phyloP scores from a whole-genome alignment of 257 asterid genomes.

The Marsdenia floribunda region DNA sequence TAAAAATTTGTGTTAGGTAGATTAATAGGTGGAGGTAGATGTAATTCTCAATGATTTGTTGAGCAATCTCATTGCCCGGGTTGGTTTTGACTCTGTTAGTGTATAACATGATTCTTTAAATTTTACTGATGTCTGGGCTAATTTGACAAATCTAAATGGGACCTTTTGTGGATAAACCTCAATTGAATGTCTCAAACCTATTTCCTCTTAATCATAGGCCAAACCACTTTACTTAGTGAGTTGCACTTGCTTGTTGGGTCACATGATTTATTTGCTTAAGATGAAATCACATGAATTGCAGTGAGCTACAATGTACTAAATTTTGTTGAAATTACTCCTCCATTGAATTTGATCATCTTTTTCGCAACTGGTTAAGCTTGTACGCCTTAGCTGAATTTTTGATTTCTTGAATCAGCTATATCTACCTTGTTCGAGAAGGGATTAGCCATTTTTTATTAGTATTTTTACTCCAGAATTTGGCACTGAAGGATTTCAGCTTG shows the following conservation, averaged over 20 bases:
- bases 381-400: neutral
- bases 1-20: neutral
- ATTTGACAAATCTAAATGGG: no score
- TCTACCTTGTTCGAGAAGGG: neutral
- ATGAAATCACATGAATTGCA: neutral
- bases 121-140: no score
- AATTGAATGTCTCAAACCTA: no score
- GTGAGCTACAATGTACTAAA: neutral
- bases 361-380: neutral
- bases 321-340: neutral
- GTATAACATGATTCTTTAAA: neutral
- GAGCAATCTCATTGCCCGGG: neutral
- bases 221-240: no score
- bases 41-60: neutral
- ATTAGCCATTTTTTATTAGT: neutral
- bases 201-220: no score
- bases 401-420: neutral
- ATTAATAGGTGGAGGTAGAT: neutral
- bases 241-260: neutral
- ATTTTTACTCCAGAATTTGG: neutral
- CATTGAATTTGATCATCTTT: neutral
- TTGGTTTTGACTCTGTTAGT: neutral
- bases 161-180: no score
- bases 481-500: neutral
- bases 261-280: neutral